Conservation (phyloP, 768 basidiomycete genomes). For the Leccinum truebloodii region DNA sequence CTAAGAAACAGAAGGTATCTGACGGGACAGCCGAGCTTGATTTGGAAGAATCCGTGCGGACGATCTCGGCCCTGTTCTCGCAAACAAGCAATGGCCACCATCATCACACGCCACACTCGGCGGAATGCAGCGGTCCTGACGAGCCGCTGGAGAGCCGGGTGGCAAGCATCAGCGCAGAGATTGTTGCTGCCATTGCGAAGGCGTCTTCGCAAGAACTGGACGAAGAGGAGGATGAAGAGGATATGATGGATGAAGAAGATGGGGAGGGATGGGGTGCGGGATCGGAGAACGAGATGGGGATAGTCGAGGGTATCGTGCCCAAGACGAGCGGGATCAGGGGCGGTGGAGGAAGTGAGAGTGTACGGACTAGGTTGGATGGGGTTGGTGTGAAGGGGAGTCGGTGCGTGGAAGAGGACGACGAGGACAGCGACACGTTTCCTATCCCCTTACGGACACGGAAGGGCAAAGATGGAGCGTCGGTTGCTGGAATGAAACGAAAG, state of each 20-base stretch:
- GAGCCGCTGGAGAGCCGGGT: constrained; percentile 60
- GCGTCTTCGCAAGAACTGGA: constrained; percentile 63
- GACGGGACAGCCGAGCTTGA: constrained; percentile 57
- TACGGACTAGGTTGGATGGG: constrained; percentile 14
- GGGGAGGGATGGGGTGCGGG: constrained; percentile 42
- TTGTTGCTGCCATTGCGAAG: constrained; percentile 78
- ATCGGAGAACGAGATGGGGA: constrained; percentile 53
- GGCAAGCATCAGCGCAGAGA: constrained; percentile 78
- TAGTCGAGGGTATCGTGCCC: constrained; percentile 52
- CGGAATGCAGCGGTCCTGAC: constrained; percentile 36
- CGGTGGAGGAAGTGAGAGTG: constrained; percentile 28
- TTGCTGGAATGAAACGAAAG: constrained; percentile 63
- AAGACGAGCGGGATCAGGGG: constrained; percentile 66
- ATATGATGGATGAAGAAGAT: constrained; percentile 41
- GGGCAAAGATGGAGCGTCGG: constrained; percentile 50
- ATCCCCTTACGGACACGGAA: constrained; percentile 70
- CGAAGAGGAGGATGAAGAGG: constrained; percentile 51
- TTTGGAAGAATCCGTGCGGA: constrained; percentile 71
- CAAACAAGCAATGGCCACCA: constrained; percentile 44
- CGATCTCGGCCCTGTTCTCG: constrained; percentile 67
- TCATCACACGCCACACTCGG: constrained; percentile 31
- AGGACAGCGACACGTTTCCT: constrained; percentile 70
- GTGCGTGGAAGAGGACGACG: constrained; percentile 57
- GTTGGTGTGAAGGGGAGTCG: constrained; percentile 19
- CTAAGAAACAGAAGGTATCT: constrained; percentile 59